Evolutionary conservation across 225 moss, liverwort and hornwort species (phyloP), one percentile per base, ranked within the genome.

Genomic region (Physcomitrellopsis africana): DNA sequence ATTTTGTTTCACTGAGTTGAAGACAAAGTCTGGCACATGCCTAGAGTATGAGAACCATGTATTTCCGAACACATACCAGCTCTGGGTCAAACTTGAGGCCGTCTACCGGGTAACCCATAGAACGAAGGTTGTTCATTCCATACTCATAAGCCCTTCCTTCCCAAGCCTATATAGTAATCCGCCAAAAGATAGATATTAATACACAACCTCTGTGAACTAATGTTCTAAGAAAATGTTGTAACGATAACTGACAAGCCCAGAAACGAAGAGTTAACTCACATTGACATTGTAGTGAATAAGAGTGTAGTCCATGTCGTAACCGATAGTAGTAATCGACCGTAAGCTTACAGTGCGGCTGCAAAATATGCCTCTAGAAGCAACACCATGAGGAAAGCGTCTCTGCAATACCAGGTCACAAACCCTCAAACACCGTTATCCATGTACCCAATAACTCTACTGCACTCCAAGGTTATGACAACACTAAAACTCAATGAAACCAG

Each of bases 231-330:
- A 51, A 47, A 48, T 55, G 13, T 24, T 13, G 23, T 55, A 56
- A 42, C 27, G 45, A 81, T 41, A 72, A 45, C 60, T 68, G 44
- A 68, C 60, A 61, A 58, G 64, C 24, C 32, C 63, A 67, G 60
- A 67, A 11, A 63, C 10, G 17, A 44, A 51, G 60, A 62, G 55
- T 58, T 53, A 24, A 73, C 81, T 75, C 58, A 90, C 94, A 64
- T 89, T 81, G 14, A 94, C 90, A 69, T 94, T 94, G 72, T 94
- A 94, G 79, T 92, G 94, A 69, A 94, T 92, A 9, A 94, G 92
- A 42, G 92, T 94, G 79, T 92, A 94, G 77, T 94, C 94, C 94
- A 94, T 94, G 74, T 94, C 94, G 74, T 94, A 94, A 80, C 94
- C 94, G 69, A 94, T 90, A 79, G 94, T 90, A 53, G 89, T 92